Conservation (phyloP, 352 stramenopile genomes). For the Plasmopara halstedii region DNA sequence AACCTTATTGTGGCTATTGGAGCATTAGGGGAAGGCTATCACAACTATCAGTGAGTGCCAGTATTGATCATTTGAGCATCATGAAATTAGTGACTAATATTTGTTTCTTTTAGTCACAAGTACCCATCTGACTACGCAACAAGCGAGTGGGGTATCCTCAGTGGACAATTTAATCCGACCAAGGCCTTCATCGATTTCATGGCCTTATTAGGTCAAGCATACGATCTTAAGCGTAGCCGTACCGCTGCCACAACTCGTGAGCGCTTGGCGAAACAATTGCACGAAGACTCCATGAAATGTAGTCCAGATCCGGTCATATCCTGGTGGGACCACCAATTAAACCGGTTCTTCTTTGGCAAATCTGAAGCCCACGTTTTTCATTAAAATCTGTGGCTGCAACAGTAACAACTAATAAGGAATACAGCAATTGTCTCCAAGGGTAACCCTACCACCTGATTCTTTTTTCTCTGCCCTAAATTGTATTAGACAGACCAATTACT, state of each 20-base stretch:
- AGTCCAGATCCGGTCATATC: slow-evolving; percentile 40
- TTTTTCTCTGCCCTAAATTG: too few relatives aligned
- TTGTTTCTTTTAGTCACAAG: slow-evolving; percentile 85
- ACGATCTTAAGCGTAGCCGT: slow-evolving; percentile 92
- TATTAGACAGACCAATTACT: too few relatives aligned
- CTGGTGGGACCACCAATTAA: slow-evolving; percentile 49
- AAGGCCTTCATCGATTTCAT: slow-evolving; percentile 97
- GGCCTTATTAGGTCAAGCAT: slow-evolving; percentile 89
- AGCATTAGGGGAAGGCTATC: slow-evolving; percentile 95
- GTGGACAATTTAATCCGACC: slow-evolving; percentile 96
- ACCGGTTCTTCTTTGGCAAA: slow-evolving; percentile 71
- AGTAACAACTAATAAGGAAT: too few relatives aligned
- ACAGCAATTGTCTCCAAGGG: too few relatives aligned
- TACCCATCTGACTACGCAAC: slow-evolving; percentile 98
- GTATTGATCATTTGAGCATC: neutral
- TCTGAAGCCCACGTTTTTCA: slow-evolving; percentile 76
- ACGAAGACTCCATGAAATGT: slow-evolving; percentile 49
- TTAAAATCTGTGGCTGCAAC: too few relatives aligned
- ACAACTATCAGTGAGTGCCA: slow-evolving; percentile 96
- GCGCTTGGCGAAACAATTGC: slow-evolving; percentile 53
- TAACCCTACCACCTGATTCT: too few relatives aligned
- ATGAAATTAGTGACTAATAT: neutral
- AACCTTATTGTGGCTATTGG: slow-evolving; percentile 95
- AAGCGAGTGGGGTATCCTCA: slow-evolving; percentile 94
- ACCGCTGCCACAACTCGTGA: slow-evolving; percentile 64